phyloP scores from a whole-genome alignment of 2,329 filamentous ascomycete genomes.

The Aspergillus glaucus region DNA sequence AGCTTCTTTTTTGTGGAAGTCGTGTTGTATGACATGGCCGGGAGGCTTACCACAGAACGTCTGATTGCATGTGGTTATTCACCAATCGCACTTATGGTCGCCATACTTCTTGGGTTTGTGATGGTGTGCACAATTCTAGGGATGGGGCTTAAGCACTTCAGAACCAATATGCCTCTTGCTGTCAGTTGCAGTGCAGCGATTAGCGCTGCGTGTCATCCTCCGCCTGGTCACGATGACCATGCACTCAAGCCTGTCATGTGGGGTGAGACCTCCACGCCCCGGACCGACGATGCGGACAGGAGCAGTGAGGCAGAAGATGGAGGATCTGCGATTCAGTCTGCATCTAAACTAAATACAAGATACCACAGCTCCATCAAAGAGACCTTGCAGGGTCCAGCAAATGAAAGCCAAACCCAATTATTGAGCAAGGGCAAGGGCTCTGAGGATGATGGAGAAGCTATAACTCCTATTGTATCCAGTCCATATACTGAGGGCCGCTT shows the following conservation, averaged over 20 bases:
- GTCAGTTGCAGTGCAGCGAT: conserved; percentile 5
- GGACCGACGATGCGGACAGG: too few relatives aligned
- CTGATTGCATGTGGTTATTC: not conserved
- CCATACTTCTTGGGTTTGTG: not conserved
- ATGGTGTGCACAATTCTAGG: not conserved
- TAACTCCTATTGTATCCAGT: too few relatives aligned
- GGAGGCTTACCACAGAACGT: not conserved
- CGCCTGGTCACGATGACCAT: not conserved
- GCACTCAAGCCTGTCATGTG: conserved; percentile 3
- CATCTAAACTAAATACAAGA: not conserved
- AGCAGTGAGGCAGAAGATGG: too few relatives aligned
- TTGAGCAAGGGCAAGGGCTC: not conserved
- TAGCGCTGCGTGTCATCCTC: conserved; percentile 8
- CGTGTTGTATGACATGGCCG: conserved; percentile 23
- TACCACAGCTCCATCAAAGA: not conserved
- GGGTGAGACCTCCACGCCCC: conserved; percentile 7
- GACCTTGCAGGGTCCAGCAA: not conserved
- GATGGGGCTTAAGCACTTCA: not conserved
- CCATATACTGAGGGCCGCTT: too few relatives aligned
- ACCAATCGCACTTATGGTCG: not conserved
- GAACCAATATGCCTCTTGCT: conserved; percentile 3
- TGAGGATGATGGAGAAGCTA: not conserved
- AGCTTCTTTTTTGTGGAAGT: conserved; percentile 30
- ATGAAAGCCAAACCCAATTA: not conserved
- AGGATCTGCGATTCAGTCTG: not conserved